phyloP scores from a whole-genome alignment of 1,284 basidiomycete species.

The Cerrena zonata region DNA sequence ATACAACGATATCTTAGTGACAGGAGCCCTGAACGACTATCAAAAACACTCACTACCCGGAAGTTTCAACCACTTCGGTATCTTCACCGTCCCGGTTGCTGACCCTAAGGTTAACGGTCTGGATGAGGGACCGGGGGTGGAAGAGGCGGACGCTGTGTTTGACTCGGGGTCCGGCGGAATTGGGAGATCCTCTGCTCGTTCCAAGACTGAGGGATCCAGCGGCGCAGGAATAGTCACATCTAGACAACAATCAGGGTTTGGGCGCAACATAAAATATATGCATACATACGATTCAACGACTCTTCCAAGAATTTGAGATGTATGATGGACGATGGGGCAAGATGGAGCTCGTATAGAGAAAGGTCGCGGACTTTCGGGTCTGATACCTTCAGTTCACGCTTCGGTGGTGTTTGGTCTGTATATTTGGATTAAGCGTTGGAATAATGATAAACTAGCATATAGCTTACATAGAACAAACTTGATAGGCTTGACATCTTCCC shows the following conservation, averaged over 20 bases:
- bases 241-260: conserved; percentile 8
- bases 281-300: conserved; percentile 56
- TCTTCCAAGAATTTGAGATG: conserved; percentile 72
- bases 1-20: not conserved
- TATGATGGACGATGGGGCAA: conserved; percentile 77
- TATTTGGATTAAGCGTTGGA: not conserved
- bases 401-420: conserved; percentile 74
- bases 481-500: conserved; percentile 65
- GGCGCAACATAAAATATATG: conserved; percentile 3
- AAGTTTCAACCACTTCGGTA: conserved; percentile 70
- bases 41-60: conserved; percentile 34
- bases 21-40: too few species aligned
- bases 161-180: conserved; percentile 36
- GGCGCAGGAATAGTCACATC: conserved; percentile 50
- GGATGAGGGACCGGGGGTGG: conserved; percentile 4
- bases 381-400: conserved; percentile 73
- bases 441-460: not conserved
- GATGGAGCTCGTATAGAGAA: conserved; percentile 61
- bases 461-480: conserved; percentile 77
- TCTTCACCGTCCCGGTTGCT: conserved; percentile 44
- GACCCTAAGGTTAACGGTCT: conserved; percentile 12
- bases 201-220: conserved; percentile 50
- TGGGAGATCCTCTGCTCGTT: conserved; percentile 59
- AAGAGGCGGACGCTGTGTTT: conserved; percentile 7
- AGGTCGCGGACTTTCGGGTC: conserved; percentile 66